Base-by-base conservation (phyloP, 257 asterid genomes). In the Penstemon newberryi region DNA sequence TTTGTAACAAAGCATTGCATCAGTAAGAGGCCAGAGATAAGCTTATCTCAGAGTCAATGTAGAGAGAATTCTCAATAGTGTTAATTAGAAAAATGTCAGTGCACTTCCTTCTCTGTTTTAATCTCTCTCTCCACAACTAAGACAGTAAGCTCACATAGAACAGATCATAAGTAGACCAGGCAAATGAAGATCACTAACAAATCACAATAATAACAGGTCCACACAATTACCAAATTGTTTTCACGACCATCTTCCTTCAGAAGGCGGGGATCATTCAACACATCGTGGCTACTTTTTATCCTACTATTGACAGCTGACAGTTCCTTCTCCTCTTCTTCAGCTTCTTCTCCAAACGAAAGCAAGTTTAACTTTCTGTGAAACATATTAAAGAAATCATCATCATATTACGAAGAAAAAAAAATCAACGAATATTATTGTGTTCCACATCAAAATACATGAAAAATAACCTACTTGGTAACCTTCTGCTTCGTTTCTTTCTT, bases 301-400 rank as follows among this genome's bases (percentile, higher is more conserved):
- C 83, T 80, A 60, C 77, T 73, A 74, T 78, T 79, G 72, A 74
- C 86, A 82, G 83, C 82, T 65, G 84, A 82, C 73, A 83, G 75
- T 78, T 86, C 98, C 77, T 84, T 92, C 82, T 92, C 96, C 85
- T 92, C 97, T 71, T 90, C 98, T 74, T 90, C 96, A 74, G 98
- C 98, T 84, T 92, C 98, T 81, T 92, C 98, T 71, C 98, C 98
- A 81, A 92, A 92, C 55, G 97, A 93, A 69, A 93, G 92, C 87
- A 90, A 82, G 78, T 87, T 89, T 89, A 93, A 78, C 80, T 93
- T 93, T 78, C 98, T 92, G 83, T 54, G 65, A 42, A 72, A 69
- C 40, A 77, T 58, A 72, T 36, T 46, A 62, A 69, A 66, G 55
- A 42, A 74, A 60, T 25, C 62, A 70, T 70, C 36, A 61, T 33